Conservation (phyloP, 78 protist species). For the Mantamonas sphyraenae region DNA sequence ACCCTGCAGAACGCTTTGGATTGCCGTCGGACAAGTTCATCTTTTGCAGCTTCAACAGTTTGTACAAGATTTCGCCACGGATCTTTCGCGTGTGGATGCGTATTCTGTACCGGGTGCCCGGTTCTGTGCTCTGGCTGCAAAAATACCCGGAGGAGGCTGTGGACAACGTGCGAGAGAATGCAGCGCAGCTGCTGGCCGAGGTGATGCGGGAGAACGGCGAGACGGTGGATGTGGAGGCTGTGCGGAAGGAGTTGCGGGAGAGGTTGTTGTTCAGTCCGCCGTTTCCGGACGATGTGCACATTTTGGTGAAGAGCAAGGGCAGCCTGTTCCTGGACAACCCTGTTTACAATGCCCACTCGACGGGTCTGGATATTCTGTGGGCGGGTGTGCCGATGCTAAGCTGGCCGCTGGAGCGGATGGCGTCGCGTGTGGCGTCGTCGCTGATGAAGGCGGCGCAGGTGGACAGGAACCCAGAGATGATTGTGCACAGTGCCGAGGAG, state of each 20-base stretch:
- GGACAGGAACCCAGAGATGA: background rate
- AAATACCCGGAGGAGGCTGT: background rate
- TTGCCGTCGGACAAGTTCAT: no score
- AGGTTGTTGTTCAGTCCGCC: background rate
- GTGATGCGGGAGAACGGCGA: no score
- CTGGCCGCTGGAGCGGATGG: background rate
- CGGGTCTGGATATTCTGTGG: conserved; percentile 9
- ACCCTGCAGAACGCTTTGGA: no score
- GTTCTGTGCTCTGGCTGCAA: background rate
- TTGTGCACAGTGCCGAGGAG: background rate
- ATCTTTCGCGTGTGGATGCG: background rate
- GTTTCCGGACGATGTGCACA: background rate
- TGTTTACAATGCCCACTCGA: conserved; percentile 9
- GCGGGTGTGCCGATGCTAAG: conserved; percentile 10
- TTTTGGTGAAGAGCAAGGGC: background rate
- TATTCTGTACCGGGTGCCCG: background rate
- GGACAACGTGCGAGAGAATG: no score
- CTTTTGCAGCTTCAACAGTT: no score
- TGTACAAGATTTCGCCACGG: no score
- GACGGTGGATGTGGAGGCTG: no score
- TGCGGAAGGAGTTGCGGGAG: no score
- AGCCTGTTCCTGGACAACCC: conserved; percentile 12
- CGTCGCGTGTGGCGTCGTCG: conserved; percentile 6
- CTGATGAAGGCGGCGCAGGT: background rate
- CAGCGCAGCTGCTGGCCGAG: no score